These are phyloP conservation scores for Populus alba DNA, from an alignment of 345 rosid species.

Conservation along the genomic window DNA sequence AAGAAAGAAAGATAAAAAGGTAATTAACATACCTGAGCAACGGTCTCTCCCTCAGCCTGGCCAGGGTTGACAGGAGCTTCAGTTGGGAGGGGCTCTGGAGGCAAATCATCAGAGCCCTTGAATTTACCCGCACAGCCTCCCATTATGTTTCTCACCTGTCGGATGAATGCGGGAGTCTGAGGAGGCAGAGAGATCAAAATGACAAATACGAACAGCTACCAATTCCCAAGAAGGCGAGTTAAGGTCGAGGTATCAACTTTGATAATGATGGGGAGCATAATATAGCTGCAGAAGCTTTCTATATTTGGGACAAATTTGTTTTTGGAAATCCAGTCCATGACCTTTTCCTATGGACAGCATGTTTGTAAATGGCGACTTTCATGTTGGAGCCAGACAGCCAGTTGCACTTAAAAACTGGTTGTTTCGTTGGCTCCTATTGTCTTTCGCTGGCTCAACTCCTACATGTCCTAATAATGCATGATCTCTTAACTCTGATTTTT, in stretches of 20 bases:
- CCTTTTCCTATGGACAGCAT: constrained; percentile 15
- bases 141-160: constrained; percentile 23
- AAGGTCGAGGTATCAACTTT: constrained; percentile 1
- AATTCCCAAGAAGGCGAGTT: background rate
- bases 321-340: background rate
- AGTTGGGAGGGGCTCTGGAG: constrained; percentile 3
- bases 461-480: background rate
- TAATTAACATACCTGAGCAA: constrained; percentile 13
- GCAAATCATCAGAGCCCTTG: background rate
- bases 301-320: constrained; percentile 17
- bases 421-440: background rate
- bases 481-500: background rate
- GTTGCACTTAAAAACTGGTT: background rate
- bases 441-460: background rate
- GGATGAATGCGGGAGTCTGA: background rate
- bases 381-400: constrained; percentile 3
- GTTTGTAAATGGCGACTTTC: constrained; percentile 9
- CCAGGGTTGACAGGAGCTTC: constrained; percentile 17
- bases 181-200: background rate
- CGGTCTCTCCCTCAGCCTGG: constrained; percentile 21
- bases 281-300: constrained; percentile 12
- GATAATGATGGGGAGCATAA: background rate
- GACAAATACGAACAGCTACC: background rate
- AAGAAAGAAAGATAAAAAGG: background rate
- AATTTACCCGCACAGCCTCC: constrained; percentile 34